Evolutionary conservation across 495 filamentous ascomycete species (phyloP).

Genomic region (Neurospora pannonica): DNA sequence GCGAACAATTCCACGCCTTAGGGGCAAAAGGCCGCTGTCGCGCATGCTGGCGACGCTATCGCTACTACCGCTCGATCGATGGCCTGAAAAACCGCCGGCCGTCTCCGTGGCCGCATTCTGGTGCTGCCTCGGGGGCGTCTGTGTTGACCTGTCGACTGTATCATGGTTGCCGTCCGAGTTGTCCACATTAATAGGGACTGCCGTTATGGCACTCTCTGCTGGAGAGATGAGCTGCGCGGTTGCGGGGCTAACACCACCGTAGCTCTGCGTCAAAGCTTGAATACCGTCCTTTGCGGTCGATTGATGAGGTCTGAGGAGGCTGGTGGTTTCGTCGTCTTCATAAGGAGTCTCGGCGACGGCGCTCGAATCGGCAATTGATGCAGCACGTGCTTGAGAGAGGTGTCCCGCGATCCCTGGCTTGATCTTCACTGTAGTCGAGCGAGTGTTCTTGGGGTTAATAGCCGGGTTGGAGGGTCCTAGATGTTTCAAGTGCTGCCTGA

Average conservation of each 20-base stretch:
- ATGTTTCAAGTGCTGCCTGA: constrained; percentile 76
- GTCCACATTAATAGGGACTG: not conserved
- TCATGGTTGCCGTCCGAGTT: not conserved
- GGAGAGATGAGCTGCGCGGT: constrained; percentile 19
- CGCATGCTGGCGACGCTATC: constrained; percentile 12
- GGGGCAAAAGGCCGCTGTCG: constrained; percentile 7
- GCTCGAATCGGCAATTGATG: constrained; percentile 10
- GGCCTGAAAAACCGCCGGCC: not conserved
- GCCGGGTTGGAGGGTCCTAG: constrained; percentile 90
- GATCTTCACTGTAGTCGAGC: constrained; percentile 85
- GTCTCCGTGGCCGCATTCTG: constrained; percentile 19
- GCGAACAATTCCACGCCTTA: constrained; percentile 50
- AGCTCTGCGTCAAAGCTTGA: constrained; percentile 54
- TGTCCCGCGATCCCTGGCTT: constrained; percentile 46
- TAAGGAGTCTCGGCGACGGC: constrained; percentile 11
- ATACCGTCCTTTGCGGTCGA: constrained; percentile 54
- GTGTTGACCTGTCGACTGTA: not conserved
- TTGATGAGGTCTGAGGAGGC: constrained; percentile 25
- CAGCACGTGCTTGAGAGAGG: constrained; percentile 14
- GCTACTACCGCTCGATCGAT: constrained; percentile 10
- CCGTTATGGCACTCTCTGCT: constrained; percentile 4
- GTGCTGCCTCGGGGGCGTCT: constrained; percentile 3
- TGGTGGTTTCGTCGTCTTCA: constrained; percentile 31
- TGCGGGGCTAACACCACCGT: constrained; percentile 45
- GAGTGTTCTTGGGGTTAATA: constrained; percentile 68